These are phyloP conservation scores for Penstemon barbatus DNA, from an alignment of 257 asterid species.

Conservation along the genomic window DNA sequence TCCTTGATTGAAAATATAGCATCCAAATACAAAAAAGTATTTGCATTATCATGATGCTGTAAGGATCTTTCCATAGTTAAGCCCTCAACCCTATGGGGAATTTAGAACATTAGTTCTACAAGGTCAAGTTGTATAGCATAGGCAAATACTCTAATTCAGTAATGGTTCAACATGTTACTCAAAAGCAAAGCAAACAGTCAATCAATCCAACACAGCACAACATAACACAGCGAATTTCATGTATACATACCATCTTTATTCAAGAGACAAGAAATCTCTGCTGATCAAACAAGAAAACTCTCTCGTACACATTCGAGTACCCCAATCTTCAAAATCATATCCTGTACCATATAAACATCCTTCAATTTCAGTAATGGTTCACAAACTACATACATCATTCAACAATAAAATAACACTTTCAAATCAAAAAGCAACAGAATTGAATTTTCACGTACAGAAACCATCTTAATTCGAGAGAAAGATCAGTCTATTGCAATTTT, in stretches of 20 bases:
- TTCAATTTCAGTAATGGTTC: not conserved
- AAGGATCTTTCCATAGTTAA: no score
- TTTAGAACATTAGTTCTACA: not conserved
- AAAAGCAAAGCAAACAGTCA: not conserved
- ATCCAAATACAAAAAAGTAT: no score
- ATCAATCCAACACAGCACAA: not conserved
- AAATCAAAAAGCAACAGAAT: slow-evolving; percentile 14
- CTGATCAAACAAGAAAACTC: slow-evolving; percentile 11
- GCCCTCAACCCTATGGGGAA: not conserved
- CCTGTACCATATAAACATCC: slow-evolving; percentile 1
- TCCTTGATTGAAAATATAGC: no score
- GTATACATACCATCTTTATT: slow-evolving; percentile 25
- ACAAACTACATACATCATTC: not conserved
- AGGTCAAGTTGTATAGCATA: not conserved
- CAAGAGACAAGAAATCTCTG: not conserved
- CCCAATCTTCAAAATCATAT: not conserved
- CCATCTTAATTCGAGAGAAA: slow-evolving; percentile 34
- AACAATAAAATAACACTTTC: slow-evolving; percentile 9
- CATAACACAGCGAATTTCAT: not conserved
- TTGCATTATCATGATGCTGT: no score
- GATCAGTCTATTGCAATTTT: slow-evolving; percentile 13
- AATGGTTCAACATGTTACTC: not conserved
- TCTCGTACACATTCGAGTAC: not conserved
- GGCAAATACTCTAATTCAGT: not conserved
- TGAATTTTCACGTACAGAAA: slow-evolving; percentile 17